These are phyloP conservation scores for Penicillium palitans DNA, from an alignment of 2,329 filamentous ascomycete genomes.

Conservation along the genomic window DNA sequence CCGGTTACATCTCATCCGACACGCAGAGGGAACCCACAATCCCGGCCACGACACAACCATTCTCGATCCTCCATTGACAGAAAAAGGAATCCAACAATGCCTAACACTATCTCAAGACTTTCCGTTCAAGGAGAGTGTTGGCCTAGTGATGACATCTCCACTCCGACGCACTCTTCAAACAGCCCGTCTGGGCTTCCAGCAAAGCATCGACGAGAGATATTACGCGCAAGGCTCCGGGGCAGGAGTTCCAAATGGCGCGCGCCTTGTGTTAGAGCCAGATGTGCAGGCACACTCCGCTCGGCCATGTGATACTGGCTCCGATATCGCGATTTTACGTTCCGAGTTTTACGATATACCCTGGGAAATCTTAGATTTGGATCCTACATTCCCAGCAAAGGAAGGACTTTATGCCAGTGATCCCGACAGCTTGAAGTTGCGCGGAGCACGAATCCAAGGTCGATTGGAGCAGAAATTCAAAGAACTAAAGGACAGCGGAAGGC, in stretches of 20 bases:
- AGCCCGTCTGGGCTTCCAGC: constrained; percentile 9
- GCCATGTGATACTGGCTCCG: constrained; percentile 18
- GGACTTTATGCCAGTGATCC: constrained; percentile 7
- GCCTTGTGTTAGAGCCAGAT: constrained; percentile 11
- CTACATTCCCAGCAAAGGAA: constrained; percentile 10
- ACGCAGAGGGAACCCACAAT: constrained; percentile 2
- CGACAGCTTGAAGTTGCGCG: constrained; percentile 1
- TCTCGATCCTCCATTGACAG: background rate
- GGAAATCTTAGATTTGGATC: constrained; percentile 8
- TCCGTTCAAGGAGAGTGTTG: background rate
- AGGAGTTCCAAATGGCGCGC: constrained; percentile 1
- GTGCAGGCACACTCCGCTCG: constrained; percentile 17
- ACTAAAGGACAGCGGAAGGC: constrained; percentile 4
- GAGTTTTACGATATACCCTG: constrained; percentile 14
- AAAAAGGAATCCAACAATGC: background rate
- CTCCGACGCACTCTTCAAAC: constrained; percentile 5
- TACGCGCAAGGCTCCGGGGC: background rate
- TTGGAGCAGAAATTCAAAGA: constrained; percentile 5
- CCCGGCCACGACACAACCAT: background rate
- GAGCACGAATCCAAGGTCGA: background rate
- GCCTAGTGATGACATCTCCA: background rate
- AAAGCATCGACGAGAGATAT: background rate
- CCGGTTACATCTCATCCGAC: constrained; percentile 2
- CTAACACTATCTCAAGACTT: background rate
- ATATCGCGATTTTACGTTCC: constrained; percentile 2